Percentiles rank a stretch among this genome's conserved stretches.
Conservation (phyloP, 1,139 yeast genomes). For the Scheffersomyces lignicola region DNA sequence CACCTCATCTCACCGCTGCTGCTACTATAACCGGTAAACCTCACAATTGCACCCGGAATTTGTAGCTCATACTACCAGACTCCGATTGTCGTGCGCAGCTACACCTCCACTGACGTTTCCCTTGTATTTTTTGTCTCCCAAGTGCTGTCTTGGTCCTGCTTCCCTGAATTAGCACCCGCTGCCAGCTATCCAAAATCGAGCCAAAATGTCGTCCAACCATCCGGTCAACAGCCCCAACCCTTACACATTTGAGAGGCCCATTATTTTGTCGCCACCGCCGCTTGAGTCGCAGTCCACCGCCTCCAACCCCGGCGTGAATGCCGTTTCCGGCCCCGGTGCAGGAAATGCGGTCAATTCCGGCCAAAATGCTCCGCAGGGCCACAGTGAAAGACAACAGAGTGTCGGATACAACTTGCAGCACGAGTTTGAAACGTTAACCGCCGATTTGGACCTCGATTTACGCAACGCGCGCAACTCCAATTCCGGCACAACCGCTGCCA, state of each 20-base stretch:
- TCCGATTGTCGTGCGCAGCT: too few relatives aligned
- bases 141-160: too few relatives aligned
- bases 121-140: too few relatives aligned
- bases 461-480: too few relatives aligned
- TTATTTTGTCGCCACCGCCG: slow-evolving; percentile 44
- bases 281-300: slow-evolving; percentile 24
- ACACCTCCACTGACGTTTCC: too few relatives aligned
- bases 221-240: slow-evolving; percentile 7
- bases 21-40: too few relatives aligned
- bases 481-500: not conserved
- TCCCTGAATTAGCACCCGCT: too few relatives aligned
- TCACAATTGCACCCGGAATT: too few relatives aligned
- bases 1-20: too few relatives aligned
- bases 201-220: slow-evolving; percentile 6
- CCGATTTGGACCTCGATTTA: slow-evolving; percentile 49
- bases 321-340: too few relatives aligned
- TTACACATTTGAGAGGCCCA: slow-evolving; percentile 29
- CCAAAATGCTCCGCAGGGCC: slow-evolving; percentile 15
- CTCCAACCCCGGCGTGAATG: slow-evolving; percentile 7
- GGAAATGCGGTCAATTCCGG: too few relatives aligned
- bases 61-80: too few relatives aligned
- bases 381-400: slow-evolving; percentile 37
- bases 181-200: not conserved
- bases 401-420: slow-evolving; percentile 48
- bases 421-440: slow-evolving; percentile 48